A percentile compares a stretch with the other conserved stretches of the same genome.
These are phyloP conservation scores for apple (Malus domestica) DNA, from an alignment of 306 rosid genomes.

Conservation along the genomic window ASM211411v1 NC_041793.1:17775001-17775500, in stretches of 20 bases:
- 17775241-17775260: constrained; percentile 58
- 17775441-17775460: no score
- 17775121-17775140: constrained; percentile 37
- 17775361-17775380: no score
- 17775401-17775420: no score
- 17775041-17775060: background rate
- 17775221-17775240: constrained; percentile 58
- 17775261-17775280: constrained; percentile 42
- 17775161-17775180: constrained; percentile 46
- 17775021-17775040: constrained; percentile 34
- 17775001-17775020: constrained; percentile 40
- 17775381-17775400: no score
- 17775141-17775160: constrained; percentile 39
- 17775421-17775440: no score
- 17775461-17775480: no score
- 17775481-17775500: no score
- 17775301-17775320: background rate
- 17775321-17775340: no score
- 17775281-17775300: constrained; percentile 29
- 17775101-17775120: constrained; percentile 26
- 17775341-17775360: no score
- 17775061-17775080: background rate
- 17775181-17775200: constrained; percentile 65
- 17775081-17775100: constrained; percentile 15
- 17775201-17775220: constrained; percentile 84